Percentiles rank a stretch among this genome's conserved stretches.
Conservation (phyloP, 2,329 filamentous ascomycete species). For the Fusarium abutilonis region DNA sequence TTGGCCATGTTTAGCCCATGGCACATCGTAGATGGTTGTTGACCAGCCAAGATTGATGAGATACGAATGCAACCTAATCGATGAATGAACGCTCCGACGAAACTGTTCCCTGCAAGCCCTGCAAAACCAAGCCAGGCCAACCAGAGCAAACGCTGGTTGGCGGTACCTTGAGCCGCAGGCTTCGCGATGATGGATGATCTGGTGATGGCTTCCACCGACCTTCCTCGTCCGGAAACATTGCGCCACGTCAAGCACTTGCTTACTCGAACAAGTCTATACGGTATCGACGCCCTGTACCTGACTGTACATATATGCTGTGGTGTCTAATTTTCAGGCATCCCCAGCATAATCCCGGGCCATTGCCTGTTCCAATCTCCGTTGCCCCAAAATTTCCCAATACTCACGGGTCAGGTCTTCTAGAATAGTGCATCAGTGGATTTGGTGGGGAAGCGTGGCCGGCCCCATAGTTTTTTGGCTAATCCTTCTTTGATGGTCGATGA, state of each 20-base stretch:
- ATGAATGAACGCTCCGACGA: background rate
- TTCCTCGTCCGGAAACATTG: slow-evolving; percentile 20
- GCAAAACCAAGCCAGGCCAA: slow-evolving; percentile 5
- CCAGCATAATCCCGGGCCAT: slow-evolving; percentile 36
- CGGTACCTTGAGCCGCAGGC: slow-evolving; percentile 3
- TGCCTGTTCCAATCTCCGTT: slow-evolving; percentile 39
- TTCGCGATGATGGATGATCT: slow-evolving; percentile 17
- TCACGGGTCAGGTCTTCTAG: slow-evolving; percentile 35
- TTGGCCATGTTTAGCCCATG: slow-evolving; percentile 16
- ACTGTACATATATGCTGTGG: slow-evolving; percentile 12
- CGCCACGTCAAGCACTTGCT: slow-evolving; percentile 26
- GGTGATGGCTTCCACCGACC: slow-evolving; percentile 35
- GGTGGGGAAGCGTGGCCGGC: slow-evolving; percentile 11
- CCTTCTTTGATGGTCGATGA: slow-evolving; percentile 4
- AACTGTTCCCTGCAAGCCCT: slow-evolving; percentile 1
- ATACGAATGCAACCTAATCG: slow-evolving; percentile 14
- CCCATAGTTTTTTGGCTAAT: slow-evolving; percentile 2
- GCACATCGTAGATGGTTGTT: slow-evolving; percentile 25
- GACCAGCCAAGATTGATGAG: slow-evolving; percentile 13
- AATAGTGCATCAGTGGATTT: slow-evolving; percentile 20
- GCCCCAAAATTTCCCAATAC: slow-evolving; percentile 24
- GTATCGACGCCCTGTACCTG: background rate
- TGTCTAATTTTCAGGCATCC: slow-evolving; percentile 11
- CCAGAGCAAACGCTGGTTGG: slow-evolving; percentile 11
- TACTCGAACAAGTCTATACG: background rate